phyloP scores from a whole-genome alignment of 805 yeast genomes.

The Priceomyces castillae region DNA sequence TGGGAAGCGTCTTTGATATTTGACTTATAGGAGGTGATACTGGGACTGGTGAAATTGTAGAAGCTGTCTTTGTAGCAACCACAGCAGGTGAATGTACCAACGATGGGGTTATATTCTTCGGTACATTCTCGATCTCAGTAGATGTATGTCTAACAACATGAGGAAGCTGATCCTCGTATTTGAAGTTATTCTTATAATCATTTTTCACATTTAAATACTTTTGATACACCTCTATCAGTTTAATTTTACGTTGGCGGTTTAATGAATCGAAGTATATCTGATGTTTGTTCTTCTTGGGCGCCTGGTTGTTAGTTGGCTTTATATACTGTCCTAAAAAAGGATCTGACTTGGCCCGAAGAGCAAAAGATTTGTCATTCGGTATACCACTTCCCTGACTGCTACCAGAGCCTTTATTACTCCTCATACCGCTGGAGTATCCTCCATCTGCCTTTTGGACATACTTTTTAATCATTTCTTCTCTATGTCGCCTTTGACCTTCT shows the following conservation, averaged over 20 bases:
- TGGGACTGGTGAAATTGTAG: conserved; percentile 3
- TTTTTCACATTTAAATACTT: conserved; percentile 16
- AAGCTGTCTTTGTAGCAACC: conserved; percentile 3
- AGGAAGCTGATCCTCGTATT: conserved; percentile 1
- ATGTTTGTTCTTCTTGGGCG: conserved; percentile 10
- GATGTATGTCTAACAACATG: neutral
- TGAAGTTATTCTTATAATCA: conserved; percentile 1
- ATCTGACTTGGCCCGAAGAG: conserved; percentile 9
- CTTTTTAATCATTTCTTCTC: neutral
- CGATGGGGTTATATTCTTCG: neutral
- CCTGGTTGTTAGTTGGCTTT: conserved; percentile 12
- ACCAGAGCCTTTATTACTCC: neutral
- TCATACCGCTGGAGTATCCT: neutral
- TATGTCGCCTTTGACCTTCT: neutral
- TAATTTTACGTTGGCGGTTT: conserved; percentile 16
- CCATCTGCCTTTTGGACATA: neutral
- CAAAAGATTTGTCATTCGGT: too few species aligned
- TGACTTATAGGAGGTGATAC: conserved; percentile 37
- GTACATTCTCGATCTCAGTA: neutral
- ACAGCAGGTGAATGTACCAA: neutral
- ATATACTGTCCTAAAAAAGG: conserved; percentile 22
- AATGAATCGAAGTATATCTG: conserved; percentile 18
- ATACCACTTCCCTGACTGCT: neutral
- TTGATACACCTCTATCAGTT: conserved; percentile 22
- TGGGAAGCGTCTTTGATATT: conserved; percentile 6